A percentile compares a stretch with the other conserved stretches of the same genome.
phyloP scores from a whole-genome alignment of 2,329 filamentous ascomycete genomes.

The Colletotrichum brevisporum region DNA sequence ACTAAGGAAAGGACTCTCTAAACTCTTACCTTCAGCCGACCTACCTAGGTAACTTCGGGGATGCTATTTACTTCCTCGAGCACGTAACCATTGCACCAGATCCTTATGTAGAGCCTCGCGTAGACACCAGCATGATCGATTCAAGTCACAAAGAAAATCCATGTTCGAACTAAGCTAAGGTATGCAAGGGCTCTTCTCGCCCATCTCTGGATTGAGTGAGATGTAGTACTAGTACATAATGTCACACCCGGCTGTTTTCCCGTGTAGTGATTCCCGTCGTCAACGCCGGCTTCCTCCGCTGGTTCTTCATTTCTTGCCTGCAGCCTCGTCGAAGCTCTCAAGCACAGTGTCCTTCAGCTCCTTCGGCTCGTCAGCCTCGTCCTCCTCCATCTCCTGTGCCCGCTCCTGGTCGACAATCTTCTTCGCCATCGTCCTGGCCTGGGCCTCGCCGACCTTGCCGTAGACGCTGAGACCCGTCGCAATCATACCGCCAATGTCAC shows the following conservation, averaged over 20 bases:
- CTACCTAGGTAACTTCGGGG: no score
- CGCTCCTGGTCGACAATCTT: conserved; percentile 50
- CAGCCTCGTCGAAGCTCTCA: conserved; percentile 56
- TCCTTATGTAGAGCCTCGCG: no score
- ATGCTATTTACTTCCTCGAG: no score
- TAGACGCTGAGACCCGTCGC: conserved; percentile 96
- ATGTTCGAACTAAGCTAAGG: background rate
- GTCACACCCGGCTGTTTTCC: conserved; percentile 31
- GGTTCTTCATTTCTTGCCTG: conserved; percentile 48
- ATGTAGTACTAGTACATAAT: conserved; percentile 39
- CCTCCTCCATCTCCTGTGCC: conserved; percentile 42
- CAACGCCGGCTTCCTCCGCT: conserved; percentile 29
- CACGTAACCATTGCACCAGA: no score
- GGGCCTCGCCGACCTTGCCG: conserved; percentile 88
- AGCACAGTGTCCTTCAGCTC: conserved; percentile 57
- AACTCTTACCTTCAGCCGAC: no score
- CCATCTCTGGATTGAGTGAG: conserved; percentile 30
- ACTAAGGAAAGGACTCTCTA: no score
- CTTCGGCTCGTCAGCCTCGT: conserved; percentile 41
- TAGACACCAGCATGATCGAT: no score
- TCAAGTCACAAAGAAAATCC: background rate
- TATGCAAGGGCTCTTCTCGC: background rate
- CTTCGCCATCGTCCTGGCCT: conserved; percentile 77
- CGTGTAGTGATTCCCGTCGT: conserved; percentile 9
- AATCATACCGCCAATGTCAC: conserved; percentile 97